A percentile compares a stretch with the other conserved stretches of the same genome.
These are phyloP conservation scores for Albophoma yamanashiensis DNA, from an alignment of 2,329 filamentous ascomycete species.

Conservation along the genomic window DNA sequence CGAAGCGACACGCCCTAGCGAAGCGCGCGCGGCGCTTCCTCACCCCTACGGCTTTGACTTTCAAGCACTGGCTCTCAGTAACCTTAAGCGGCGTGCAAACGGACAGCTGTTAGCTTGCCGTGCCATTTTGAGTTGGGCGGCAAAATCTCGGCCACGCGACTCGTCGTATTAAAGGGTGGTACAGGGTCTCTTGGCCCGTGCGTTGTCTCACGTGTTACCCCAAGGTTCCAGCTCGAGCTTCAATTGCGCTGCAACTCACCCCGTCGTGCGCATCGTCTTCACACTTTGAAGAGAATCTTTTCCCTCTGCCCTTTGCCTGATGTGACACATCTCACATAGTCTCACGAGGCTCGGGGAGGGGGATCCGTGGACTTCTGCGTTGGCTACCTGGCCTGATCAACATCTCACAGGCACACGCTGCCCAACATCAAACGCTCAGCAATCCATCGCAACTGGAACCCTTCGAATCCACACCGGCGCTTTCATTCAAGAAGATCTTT, in stretches of 20 bases:
- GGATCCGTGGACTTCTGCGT: conserved; percentile 4
- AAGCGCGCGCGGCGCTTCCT: not conserved
- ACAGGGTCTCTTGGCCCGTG: conserved; percentile 9
- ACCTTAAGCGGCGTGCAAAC: not conserved
- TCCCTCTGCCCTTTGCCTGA: conserved; percentile 4
- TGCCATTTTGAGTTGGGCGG: not conserved
- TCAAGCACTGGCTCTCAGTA: not conserved
- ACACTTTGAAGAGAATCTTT: not conserved
- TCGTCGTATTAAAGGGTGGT: not conserved
- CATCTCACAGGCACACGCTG: not conserved
- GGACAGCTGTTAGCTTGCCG: not conserved
- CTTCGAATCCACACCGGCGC: not conserved
- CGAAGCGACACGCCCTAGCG: no score
- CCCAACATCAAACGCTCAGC: not conserved
- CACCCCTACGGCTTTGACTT: not conserved
- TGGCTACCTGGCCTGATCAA: not conserved
- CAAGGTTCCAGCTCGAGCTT: conserved; percentile 5
- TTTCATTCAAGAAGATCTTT: not conserved
- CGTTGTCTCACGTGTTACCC: conserved; percentile 12
- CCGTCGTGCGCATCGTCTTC: not conserved
- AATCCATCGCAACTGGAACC: not conserved
- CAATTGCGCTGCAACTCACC: conserved; percentile 2
- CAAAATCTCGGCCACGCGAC: not conserved
- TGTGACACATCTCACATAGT: conserved; percentile 8
- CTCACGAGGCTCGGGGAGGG: conserved; percentile 14